Evolutionary conservation across 768 basidiomycete species (phyloP).

Genomic region (Lactarius evosmus): DNA sequence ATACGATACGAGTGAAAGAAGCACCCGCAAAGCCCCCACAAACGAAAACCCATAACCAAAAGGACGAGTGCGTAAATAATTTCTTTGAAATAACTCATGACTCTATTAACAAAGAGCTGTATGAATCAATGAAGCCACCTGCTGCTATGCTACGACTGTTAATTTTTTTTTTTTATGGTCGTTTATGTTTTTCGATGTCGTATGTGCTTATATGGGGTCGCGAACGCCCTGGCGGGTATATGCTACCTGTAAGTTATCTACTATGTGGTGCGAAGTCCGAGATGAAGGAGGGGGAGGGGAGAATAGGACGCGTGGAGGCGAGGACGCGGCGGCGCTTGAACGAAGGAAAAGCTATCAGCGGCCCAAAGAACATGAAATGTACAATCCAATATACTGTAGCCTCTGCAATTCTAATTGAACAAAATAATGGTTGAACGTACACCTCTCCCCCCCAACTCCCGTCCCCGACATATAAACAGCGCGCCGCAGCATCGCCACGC

Average conservation of each 20-base stretch:
- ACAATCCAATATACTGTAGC: background rate
- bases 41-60: background rate
- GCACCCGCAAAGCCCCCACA: background rate
- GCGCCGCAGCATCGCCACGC: constrained; percentile 3
- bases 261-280: constrained; percentile 8
- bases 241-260: constrained; percentile 6
- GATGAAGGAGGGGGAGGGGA: background rate
- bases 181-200: background rate
- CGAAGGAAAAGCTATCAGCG: background rate
- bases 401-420: background rate
- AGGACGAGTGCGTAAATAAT: background rate
- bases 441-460: background rate
- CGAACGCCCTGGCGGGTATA: constrained; percentile 2
- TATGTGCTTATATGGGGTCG: background rate
- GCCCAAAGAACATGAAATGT: background rate
- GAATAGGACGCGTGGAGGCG: background rate
- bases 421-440: background rate
- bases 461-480: background rate
- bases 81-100: background rate
- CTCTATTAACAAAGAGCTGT: background rate
- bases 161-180: background rate
- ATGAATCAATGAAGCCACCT: background rate
- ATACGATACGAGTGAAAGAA: background rate
- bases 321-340: background rate
- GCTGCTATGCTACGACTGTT: background rate